Evolutionary conservation across 23 red algal species (phyloP).

Genomic region (Agarophyton chilense): DNA sequence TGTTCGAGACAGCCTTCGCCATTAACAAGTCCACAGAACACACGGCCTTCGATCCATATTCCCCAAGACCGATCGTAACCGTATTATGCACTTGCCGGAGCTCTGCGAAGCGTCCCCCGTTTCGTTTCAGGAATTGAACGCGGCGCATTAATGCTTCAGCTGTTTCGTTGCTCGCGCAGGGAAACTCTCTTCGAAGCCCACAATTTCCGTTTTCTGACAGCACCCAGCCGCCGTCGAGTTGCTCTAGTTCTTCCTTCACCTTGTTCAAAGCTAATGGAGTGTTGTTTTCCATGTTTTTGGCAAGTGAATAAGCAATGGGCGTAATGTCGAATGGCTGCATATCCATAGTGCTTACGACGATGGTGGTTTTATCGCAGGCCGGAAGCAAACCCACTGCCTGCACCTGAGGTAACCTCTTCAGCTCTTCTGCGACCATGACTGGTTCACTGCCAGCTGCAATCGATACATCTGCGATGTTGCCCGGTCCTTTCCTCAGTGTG

Average conservation of each 20-base stretch:
- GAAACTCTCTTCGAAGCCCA: background rate
- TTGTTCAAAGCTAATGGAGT: background rate
- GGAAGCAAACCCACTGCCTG: constrained; percentile 26
- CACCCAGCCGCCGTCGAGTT: background rate
- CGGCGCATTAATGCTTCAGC: constrained; percentile 38
- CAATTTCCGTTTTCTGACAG: background rate
- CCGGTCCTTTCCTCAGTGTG: background rate
- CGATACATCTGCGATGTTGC: constrained; percentile 34
- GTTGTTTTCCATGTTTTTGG: background rate
- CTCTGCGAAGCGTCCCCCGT: constrained; percentile 16
- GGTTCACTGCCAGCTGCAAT: background rate
- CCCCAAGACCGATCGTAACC: background rate
- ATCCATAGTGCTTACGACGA: constrained; percentile 37
- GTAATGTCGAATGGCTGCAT: constrained; percentile 54
- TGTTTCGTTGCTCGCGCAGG: background rate
- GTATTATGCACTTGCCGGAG: background rate
- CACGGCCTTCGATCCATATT: background rate
- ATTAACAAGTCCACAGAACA: background rate
- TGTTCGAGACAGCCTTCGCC: background rate
- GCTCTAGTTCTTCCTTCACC: background rate
- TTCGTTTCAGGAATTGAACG: constrained; percentile 27
- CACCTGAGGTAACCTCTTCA: constrained; percentile 22
- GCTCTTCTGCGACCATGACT: background rate
- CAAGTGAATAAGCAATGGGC: constrained; percentile 14
- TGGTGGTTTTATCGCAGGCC: constrained; percentile 35